Evolutionary conservation across 176 grass and related monocot genomes (phyloP), one percentile per base, ranked within the genome.

Genomic region (Lolium perenne): DNA sequence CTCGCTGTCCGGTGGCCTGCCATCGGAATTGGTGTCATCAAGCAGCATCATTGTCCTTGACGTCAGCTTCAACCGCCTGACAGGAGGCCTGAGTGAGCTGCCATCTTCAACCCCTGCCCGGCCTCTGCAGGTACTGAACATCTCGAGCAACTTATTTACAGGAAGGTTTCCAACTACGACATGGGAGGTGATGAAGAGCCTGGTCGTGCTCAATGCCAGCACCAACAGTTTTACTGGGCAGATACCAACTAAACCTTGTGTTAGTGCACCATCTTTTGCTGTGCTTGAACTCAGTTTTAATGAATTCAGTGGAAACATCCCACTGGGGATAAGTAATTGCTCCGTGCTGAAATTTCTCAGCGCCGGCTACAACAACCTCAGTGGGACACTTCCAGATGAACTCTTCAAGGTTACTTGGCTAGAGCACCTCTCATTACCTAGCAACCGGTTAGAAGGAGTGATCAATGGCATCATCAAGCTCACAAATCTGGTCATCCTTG

Each of bases 21-120:
- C 87, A 0, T 6, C n/a, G 25, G 84, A 76, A 53, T 41, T 92
- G 54, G 46, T 88, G 35, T 72, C 40, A 3, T 84, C 91, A 0
- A 80, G 55, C 38, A 90, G 62, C 46, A 79, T 92, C 22, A 0
- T 81, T 4, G 21, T 84, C 13, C 85, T 90, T 3, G 84, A 93
- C 10, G 60, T 92, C 77, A 93, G 91, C 59, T 92, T 92, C 66
- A 92, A 92, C 80, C 14, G 38, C 21, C 83, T 92, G 5, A 82
- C 22, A 0, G 85, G 77, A 20, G 47, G 25, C 10, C 49, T 92
- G 6, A 57, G 64, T 12, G 78, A 81, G 5, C 48, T 78, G 55
- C 86, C 80, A 60, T 60, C 74, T 53, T 81, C 76, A 58, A 48
- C 76, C 38, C 60, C 68, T 63, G 58, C 4, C 5, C 46, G 0